phyloP scores from a whole-genome alignment of 176 grass and related monocot species.

The Echinochloa phyllopogon region DNA sequence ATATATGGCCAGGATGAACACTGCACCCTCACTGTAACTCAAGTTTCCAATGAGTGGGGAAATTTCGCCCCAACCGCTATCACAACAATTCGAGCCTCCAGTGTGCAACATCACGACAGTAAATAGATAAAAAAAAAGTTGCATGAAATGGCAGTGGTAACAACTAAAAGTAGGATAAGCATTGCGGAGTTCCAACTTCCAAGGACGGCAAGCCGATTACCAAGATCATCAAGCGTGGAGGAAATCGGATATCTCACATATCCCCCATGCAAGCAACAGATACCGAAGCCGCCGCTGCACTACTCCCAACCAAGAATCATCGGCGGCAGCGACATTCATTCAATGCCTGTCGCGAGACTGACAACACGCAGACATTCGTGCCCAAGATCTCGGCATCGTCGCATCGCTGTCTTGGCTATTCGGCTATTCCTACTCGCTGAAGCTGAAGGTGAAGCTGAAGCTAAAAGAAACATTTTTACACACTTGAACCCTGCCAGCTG shows the following conservation, averaged over 20 bases:
- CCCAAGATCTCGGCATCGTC: constrained; percentile 21
- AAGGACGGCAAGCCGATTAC: constrained; percentile 5
- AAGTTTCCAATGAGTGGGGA: not conserved
- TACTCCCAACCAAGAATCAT: not conserved
- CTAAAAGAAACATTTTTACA: constrained; percentile 5
- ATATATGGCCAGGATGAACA: not conserved
- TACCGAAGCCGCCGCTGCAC: constrained; percentile 29
- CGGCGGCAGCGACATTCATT: not conserved
- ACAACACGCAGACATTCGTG: constrained; percentile 34
- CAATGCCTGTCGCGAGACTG: constrained; percentile 22
- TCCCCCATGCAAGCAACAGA: constrained; percentile 23
- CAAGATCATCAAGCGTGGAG: not conserved
- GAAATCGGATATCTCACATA: constrained; percentile 35
- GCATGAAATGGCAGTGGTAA: not conserved
- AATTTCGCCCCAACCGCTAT: not conserved
- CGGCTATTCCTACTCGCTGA: no score
- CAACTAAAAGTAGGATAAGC: not conserved
- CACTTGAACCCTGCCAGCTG: not conserved
- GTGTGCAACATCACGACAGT: not conserved
- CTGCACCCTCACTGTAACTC: not conserved
- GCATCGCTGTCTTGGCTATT: not conserved
- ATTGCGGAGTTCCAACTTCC: not conserved
- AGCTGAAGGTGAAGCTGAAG: not conserved
- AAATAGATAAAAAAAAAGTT: not conserved
- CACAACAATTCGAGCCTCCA: not conserved